Conservation (phyloP, 1,139 yeast genomes). For the Yamadazyma sp. region DNA sequence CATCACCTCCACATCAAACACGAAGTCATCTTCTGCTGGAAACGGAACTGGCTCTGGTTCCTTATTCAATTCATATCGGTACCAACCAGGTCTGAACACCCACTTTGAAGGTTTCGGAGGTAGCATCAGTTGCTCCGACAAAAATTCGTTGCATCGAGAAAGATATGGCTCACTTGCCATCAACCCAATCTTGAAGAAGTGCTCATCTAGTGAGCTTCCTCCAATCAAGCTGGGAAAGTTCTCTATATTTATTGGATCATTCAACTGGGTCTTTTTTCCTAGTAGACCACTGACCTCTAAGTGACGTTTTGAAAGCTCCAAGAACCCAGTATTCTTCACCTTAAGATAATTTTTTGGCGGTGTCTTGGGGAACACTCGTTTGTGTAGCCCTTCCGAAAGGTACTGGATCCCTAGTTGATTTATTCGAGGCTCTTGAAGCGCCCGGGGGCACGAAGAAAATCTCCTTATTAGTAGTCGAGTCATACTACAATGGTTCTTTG, state of each 20-base stretch:
- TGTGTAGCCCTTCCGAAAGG: conserved; percentile 56
- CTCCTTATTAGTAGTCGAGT: conserved; percentile 2
- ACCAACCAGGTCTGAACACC: conserved; percentile 77
- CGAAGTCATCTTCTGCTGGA: conserved; percentile 68
- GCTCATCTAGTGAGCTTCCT: conserved; percentile 65
- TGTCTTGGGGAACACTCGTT: conserved; percentile 56
- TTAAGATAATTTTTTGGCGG: conserved; percentile 23
- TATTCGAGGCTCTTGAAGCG: conserved; percentile 47
- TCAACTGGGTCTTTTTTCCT: conserved; percentile 73
- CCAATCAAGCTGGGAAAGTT: conserved; percentile 73
- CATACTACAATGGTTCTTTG: background rate
- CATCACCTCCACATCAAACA: conserved; percentile 88
- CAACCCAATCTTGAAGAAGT: conserved; percentile 72
- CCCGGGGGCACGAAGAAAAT: background rate
- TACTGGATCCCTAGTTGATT: conserved; percentile 72
- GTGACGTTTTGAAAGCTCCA: conserved; percentile 62
- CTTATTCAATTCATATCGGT: conserved; percentile 57
- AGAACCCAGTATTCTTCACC: conserved; percentile 36
- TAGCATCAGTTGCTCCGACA: conserved; percentile 25
- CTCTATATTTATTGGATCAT: conserved; percentile 59
- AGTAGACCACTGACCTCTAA: conserved; percentile 63
- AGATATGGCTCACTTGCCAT: conserved; percentile 63
- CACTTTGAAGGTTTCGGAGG: conserved; percentile 55
- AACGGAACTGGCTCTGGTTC: conserved; percentile 58
- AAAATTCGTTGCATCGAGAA: conserved; percentile 41